Evolutionary conservation across 768 basidiomycete species (phyloP).

Genomic region (Hypholoma fasciculare): DNA sequence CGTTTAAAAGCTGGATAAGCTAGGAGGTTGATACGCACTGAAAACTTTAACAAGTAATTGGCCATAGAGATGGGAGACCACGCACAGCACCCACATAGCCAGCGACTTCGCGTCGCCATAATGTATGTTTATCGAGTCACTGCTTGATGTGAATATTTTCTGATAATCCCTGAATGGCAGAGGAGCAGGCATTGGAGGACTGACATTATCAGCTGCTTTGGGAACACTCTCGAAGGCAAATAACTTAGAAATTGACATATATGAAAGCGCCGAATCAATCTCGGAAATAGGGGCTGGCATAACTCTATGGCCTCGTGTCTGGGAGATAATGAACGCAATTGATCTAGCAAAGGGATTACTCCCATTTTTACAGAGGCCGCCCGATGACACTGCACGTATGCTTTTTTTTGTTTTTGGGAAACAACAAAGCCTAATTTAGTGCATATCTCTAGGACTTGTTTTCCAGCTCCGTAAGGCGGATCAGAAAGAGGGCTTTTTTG

Average conservation of each 20-base stretch:
- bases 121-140: too few relatives aligned
- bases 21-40: too few relatives aligned
- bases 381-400: conserved; percentile 15
- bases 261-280: conserved; percentile 39
- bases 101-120: too few relatives aligned
- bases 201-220: conserved; percentile 17
- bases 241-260: conserved; percentile 34
- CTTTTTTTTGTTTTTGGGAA: too few relatives aligned
- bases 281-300: conserved; percentile 44
- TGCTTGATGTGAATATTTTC: too few relatives aligned
- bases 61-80: too few relatives aligned
- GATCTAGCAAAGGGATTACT: conserved; percentile 28
- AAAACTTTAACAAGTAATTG: too few relatives aligned
- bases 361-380: conserved; percentile 7
- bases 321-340: conserved; percentile 37
- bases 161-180: too few relatives aligned
- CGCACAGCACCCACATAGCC: too few relatives aligned
- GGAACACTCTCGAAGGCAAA: conserved; percentile 12
- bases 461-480: conserved; percentile 29
- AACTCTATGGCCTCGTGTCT: conserved; percentile 36
- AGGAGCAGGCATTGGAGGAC: conserved; percentile 13
- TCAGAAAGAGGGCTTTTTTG: conserved; percentile 27
- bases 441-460: conserved; percentile 17
- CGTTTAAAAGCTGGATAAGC: too few relatives aligned
- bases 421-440: too few relatives aligned